Conservation (phyloP, 441 rosid genomes). For the Jatropha podagrica region DNA sequence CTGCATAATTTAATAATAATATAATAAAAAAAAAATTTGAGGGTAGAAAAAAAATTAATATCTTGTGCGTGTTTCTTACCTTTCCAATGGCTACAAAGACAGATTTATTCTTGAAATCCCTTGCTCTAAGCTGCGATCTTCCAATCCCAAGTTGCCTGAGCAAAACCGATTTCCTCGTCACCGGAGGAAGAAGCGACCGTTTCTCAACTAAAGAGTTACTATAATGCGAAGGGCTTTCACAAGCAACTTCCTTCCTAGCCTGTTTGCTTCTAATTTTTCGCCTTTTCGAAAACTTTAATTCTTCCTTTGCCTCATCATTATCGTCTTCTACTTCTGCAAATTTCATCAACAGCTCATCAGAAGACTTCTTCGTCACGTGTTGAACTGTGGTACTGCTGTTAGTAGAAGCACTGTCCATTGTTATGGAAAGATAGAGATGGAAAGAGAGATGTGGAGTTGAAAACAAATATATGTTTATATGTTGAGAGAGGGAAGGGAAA, state of each 20-base stretch:
- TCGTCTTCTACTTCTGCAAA: constrained; percentile 56
- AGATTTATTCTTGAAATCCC: constrained; percentile 51
- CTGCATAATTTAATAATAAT: constrained; percentile 26
- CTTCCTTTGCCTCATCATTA: constrained; percentile 21
- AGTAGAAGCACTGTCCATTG: constrained; percentile 16
- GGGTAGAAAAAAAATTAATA: not conserved
- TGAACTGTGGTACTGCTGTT: constrained; percentile 35
- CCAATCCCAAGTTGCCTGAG: constrained; percentile 54
- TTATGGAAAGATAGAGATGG: not conserved
- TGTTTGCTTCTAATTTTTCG: constrained; percentile 30
- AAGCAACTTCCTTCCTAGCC: constrained; percentile 5
- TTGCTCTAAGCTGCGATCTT: constrained; percentile 42
- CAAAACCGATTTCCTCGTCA: constrained; percentile 41
- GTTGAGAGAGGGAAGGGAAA: not conserved
- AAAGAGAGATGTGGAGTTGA: not conserved
- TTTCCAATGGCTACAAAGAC: constrained; percentile 56
- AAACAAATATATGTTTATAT: not conserved
- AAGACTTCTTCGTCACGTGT: constrained; percentile 63
- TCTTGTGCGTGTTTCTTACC: constrained; percentile 29
- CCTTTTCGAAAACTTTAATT: constrained; percentile 42
- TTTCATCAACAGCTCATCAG: constrained; percentile 73
- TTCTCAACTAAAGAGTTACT: constrained; percentile 44
- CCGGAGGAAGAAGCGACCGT: constrained; percentile 54
- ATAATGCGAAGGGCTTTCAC: constrained; percentile 32
- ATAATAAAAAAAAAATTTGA: too few species aligned